Percentiles rank a stretch among this genome's conserved stretches.
Conservation (phyloP, 2,329 filamentous ascomycete genomes). For the Diaporthe caulivora region DNA sequence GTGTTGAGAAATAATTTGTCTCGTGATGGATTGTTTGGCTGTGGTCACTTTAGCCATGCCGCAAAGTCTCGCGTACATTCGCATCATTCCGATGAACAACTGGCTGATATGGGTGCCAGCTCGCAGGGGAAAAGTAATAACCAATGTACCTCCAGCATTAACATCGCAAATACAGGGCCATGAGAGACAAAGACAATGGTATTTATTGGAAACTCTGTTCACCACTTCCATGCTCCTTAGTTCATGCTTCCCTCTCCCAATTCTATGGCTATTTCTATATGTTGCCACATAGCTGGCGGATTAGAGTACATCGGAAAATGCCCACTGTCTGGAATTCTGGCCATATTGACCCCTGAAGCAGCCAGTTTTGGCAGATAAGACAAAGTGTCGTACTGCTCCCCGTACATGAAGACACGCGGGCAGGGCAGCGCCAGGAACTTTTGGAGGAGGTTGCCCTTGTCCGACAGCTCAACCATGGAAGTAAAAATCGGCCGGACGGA, state of each 20-base stretch:
- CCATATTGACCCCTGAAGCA: neutral
- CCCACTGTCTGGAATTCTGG: neutral
- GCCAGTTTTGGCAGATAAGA: neutral
- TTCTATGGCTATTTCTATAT: neutral
- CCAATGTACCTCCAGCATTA: too few species aligned
- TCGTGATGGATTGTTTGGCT: too few species aligned
- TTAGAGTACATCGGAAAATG: slow-evolving; percentile 8
- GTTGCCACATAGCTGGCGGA: slow-evolving; percentile 1
- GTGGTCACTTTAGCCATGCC: too few species aligned
- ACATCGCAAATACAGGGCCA: too few species aligned
- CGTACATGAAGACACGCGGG: neutral
- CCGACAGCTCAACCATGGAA: neutral
- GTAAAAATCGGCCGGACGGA: neutral
- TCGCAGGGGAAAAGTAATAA: too few species aligned
- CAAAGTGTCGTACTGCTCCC: neutral
- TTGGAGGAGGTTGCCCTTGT: neutral
- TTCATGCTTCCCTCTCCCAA: neutral
- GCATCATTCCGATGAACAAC: neutral
- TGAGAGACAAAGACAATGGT: too few species aligned
- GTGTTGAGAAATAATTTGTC: too few species aligned
- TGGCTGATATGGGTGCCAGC: neutral
- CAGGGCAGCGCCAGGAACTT: neutral
- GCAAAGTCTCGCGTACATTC: too few species aligned
- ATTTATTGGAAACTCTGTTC: too few species aligned
- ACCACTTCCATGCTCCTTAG: neutral